Percentiles rank a stretch among this genome's conserved stretches.
Evolutionary conservation across 768 basidiomycete genomes (phyloP).

Genomic region (Lactarius akahatsu): DNA sequence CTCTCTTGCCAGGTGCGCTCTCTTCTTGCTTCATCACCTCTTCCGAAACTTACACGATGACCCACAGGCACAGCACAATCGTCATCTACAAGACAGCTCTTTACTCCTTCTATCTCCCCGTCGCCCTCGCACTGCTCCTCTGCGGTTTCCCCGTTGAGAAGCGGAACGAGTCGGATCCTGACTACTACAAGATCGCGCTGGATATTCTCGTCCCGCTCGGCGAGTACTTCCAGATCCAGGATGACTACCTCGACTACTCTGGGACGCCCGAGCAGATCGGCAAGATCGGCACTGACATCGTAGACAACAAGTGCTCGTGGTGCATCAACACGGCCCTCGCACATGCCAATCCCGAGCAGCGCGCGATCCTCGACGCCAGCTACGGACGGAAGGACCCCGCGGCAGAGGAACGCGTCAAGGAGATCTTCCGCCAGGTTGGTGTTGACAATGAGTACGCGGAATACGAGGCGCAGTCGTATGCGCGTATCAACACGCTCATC

Average conservation of each 20-base stretch:
- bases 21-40: background rate
- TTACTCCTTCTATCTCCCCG: constrained; percentile 98
- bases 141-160: constrained; percentile 56
- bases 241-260: constrained; percentile 94
- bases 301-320: constrained; percentile 99
- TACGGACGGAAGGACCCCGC: constrained; percentile 61
- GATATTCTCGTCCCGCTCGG: constrained; percentile 89
- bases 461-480: constrained; percentile 80
- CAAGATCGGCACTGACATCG: constrained; percentile 96
- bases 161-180: constrained; percentile 45
- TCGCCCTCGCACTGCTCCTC: constrained; percentile 90
- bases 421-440: constrained; percentile 68
- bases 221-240: constrained; percentile 98
- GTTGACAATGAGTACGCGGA: constrained; percentile 63
- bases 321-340: constrained; percentile 84
- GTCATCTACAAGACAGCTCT: constrained; percentile 97
- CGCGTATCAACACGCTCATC: constrained; percentile 65
- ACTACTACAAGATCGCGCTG: constrained; percentile 70
- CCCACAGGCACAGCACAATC: constrained; percentile 77
- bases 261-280: constrained; percentile 89
- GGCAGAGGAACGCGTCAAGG: constrained; percentile 61
- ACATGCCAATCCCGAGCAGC: constrained; percentile 54
- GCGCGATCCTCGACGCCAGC: constrained; percentile 58
- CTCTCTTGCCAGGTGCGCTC: constrained; percentile 72
- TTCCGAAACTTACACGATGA: background rate